A percentile compares a stretch with the other conserved stretches of the same genome.
phyloP scores from a whole-genome alignment of 495 filamentous ascomycete species.

The Hypoxylon trugodes region DNA sequence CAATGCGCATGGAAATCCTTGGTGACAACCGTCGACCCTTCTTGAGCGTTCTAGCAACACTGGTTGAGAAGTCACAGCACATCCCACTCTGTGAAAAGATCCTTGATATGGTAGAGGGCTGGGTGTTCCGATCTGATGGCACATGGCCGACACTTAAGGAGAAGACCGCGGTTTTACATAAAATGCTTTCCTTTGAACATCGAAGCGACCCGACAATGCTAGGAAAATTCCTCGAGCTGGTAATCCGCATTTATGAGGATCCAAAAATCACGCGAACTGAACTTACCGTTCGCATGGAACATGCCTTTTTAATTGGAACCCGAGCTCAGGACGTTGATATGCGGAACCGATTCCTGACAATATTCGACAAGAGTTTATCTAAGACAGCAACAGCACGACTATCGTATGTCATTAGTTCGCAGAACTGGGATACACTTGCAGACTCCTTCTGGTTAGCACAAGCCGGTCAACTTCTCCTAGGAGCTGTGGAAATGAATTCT shows the following conservation, averaged over 20 bases:
- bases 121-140: constrained; percentile 93
- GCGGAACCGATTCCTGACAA: constrained; percentile 93
- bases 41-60: constrained; percentile 88
- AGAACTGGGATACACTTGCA: constrained; percentile 95
- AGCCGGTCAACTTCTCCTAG: constrained; percentile 88
- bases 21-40: constrained; percentile 92
- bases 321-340: constrained; percentile 94
- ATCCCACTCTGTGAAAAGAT: constrained; percentile 88
- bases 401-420: constrained; percentile 86
- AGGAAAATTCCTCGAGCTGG: constrained; percentile 90
- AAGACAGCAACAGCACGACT: constrained; percentile 85
- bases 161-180: constrained; percentile 94
- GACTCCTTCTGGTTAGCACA: constrained; percentile 98
- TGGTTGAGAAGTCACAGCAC: constrained; percentile 93
- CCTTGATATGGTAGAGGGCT: constrained; percentile 89
- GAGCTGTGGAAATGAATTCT: constrained; percentile 85
- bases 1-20: constrained; percentile 90
- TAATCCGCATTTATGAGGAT: constrained; percentile 97
- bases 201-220: constrained; percentile 82
- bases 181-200: constrained; percentile 95
- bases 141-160: constrained; percentile 97
- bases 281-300: constrained; percentile 94
- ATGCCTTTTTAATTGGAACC: constrained; percentile 95
- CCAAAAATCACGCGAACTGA: constrained; percentile 94
- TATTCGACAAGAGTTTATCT: constrained; percentile 91